Conservation (phyloP, 345 rosid species). For the Diplotaxis tenuifolia region DNA sequence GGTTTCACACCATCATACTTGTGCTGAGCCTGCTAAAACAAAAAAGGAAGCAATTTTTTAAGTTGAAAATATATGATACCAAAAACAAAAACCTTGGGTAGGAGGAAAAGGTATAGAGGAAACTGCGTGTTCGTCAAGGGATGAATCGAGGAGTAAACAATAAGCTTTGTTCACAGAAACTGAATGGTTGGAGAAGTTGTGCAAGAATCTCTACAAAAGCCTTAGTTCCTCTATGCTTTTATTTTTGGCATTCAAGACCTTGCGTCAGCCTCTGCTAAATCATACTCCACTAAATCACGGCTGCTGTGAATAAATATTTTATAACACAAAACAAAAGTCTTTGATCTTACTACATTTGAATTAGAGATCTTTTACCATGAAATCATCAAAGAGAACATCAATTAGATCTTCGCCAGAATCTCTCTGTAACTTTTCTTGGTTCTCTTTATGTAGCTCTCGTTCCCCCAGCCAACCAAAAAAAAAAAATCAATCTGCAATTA, state of each 20-base stretch:
- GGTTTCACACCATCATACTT: too few relatives aligned
- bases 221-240: slow-evolving; percentile 46
- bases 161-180: slow-evolving; percentile 70
- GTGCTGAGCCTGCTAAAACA: too few relatives aligned
- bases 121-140: slow-evolving; percentile 75
- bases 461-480: too few relatives aligned
- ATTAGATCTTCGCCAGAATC: slow-evolving; percentile 60
- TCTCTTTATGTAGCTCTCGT: too few relatives aligned
- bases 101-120: slow-evolving; percentile 44
- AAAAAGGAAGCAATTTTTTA: too few relatives aligned
- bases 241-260: slow-evolving; percentile 41
- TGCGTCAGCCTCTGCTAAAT: slow-evolving; percentile 88
- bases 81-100: slow-evolving; percentile 52
- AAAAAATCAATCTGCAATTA: too few relatives aligned
- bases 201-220: slow-evolving; percentile 79
- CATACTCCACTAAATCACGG: slow-evolving; percentile 61
- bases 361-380: too few relatives aligned
- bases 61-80: too few relatives aligned
- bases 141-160: slow-evolving; percentile 54
- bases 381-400: slow-evolving; percentile 53
- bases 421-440: slow-evolving; percentile 61
- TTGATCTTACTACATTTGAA: too few relatives aligned
- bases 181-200: slow-evolving; percentile 66
- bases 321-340: too few relatives aligned
- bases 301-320: slow-evolving; percentile 41